Evolutionary conservation across 2,329 filamentous ascomycete species (phyloP).

Genomic region (Arachnomyces sp.): DNA sequence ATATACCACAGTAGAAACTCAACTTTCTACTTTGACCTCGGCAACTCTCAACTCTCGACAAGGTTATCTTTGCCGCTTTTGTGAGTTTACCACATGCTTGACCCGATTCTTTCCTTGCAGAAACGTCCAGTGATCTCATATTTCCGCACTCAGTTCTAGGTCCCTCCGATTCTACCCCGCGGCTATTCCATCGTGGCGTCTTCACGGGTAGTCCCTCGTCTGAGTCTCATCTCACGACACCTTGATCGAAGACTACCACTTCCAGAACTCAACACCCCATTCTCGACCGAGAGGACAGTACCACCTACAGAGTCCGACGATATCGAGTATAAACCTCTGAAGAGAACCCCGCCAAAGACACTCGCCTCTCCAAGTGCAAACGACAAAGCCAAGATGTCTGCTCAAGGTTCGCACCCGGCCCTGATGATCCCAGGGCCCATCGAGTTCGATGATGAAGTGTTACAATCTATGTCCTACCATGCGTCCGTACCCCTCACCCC

Average conservation of each 20-base stretch:
- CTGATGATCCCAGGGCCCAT: conserved; percentile 95
- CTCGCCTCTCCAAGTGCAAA: conserved; percentile 12
- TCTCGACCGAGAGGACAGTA: conserved; percentile 50
- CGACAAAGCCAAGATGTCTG: conserved; percentile 43
- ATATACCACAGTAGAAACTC: too few species aligned
- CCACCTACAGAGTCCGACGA: conserved; percentile 43
- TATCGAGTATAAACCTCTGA: conserved; percentile 37
- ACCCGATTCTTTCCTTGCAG: conserved; percentile 11
- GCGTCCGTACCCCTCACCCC: conserved; percentile 23
- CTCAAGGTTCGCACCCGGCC: conserved; percentile 55
- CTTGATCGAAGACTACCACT: conserved; percentile 46
- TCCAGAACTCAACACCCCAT: conserved; percentile 55
- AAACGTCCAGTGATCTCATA: conserved; percentile 19
- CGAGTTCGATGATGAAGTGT: conserved; percentile 95
- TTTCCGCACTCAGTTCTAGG: conserved; percentile 8
- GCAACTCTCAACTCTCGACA: too few species aligned
- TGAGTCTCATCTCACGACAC: conserved; percentile 55
- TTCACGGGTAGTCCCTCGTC: conserved; percentile 42
- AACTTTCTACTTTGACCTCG: too few species aligned
- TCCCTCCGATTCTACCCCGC: conserved; percentile 20
- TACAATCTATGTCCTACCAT: conserved; percentile 93
- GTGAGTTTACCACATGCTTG: too few species aligned
- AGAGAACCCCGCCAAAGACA: conserved; percentile 3
- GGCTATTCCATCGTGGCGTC: conserved; percentile 34
- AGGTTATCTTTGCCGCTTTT: too few species aligned